Evolutionary conservation across 164 flowering plant genomes (phyloP).

Genomic region (Nymphaea colorata): DNA sequence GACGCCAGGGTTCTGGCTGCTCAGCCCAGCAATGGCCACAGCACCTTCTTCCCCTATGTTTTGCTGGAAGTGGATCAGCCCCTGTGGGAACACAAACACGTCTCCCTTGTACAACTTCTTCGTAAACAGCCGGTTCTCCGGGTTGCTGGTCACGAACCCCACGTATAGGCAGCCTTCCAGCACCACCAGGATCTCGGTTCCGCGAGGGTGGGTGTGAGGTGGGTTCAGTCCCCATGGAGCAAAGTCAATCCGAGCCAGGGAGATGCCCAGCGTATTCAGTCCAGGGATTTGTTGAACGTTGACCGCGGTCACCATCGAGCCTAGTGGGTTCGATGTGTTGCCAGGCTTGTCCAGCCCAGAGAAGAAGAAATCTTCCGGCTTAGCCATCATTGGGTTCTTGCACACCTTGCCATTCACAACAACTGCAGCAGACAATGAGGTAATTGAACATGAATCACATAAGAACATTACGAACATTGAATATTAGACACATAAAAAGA

Average conservation of each 20-base stretch:
- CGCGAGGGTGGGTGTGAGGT: constrained; percentile 3
- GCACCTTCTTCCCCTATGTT: background rate
- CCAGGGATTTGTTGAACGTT: constrained; percentile 4
- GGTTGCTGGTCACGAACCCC: constrained; percentile 7
- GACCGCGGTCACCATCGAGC: constrained; percentile 3
- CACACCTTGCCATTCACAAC: constrained; percentile 1
- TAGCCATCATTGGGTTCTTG: constrained; percentile 2
- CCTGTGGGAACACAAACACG: constrained; percentile 8
- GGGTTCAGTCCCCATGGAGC: constrained; percentile 4
- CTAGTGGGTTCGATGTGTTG: constrained; percentile 1
- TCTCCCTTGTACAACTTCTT: constrained; percentile 8
- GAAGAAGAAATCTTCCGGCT: constrained; percentile 4
- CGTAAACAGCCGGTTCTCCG: constrained; percentile 1
- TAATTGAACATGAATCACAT: too few relatives aligned
- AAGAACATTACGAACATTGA: too few relatives aligned
- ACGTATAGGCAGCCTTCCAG: constrained; percentile 4
- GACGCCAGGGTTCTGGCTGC: constrained; percentile 9
- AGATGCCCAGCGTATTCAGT: constrained; percentile 7
- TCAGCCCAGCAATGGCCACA: constrained; percentile 2
- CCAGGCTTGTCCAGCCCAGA: background rate
- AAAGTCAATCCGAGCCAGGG: constrained; percentile 3
- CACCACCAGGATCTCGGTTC: constrained; percentile 6
- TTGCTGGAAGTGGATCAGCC: constrained; percentile 7
- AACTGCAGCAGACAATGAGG: background rate
- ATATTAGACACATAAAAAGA: too few relatives aligned